Evolutionary conservation across 2,329 filamentous ascomycete species (phyloP).

Genomic region (Stagonosporopsis vannaccii): DNA sequence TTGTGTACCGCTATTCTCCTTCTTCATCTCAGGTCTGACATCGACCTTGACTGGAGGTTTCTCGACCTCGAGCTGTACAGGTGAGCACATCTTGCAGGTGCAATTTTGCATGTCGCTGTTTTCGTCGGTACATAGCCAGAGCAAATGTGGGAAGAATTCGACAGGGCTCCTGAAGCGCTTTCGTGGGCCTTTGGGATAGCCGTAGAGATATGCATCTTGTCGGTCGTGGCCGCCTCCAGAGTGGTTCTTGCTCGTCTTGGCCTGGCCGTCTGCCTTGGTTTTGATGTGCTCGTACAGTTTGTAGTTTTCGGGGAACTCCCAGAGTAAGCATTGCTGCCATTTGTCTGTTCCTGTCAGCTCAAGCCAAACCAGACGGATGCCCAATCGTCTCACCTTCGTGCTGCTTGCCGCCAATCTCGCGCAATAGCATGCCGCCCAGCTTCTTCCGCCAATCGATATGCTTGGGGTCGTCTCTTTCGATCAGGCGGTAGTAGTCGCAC

Average conservation of each 20-base stretch:
- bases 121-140: conserved; percentile 64
- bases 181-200: conserved; percentile 63
- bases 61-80: conserved; percentile 58
- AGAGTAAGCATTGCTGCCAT: conserved; percentile 58
- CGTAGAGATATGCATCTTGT: conserved; percentile 68
- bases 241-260: conserved; percentile 59
- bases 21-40: conserved; percentile 39
- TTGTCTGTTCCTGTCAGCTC: conserved; percentile 33
- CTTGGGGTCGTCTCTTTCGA: conserved; percentile 60
- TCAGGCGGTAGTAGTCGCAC: conserved; percentile 62
- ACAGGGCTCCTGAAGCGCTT: conserved; percentile 66
- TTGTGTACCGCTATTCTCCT: conserved; percentile 11
- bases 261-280: conserved; percentile 57
- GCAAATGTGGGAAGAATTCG: conserved; percentile 67
- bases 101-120: conserved; percentile 63
- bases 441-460: conserved; percentile 66
- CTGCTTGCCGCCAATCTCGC: conserved; percentile 54
- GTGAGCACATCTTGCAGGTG: conserved; percentile 64
- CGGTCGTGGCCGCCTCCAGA: conserved; percentile 60
- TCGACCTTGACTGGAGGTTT: conserved; percentile 39
- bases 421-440: conserved; percentile 64
- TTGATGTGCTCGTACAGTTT: conserved; percentile 66
- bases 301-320: conserved; percentile 63
- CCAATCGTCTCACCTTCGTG: conserved; percentile 33
- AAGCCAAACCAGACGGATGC: background rate